Percentiles rank a stretch among this genome's conserved stretches.
Conservation (phyloP, 2,329 filamentous ascomycete genomes). For the Penicillium crustosum region DNA sequence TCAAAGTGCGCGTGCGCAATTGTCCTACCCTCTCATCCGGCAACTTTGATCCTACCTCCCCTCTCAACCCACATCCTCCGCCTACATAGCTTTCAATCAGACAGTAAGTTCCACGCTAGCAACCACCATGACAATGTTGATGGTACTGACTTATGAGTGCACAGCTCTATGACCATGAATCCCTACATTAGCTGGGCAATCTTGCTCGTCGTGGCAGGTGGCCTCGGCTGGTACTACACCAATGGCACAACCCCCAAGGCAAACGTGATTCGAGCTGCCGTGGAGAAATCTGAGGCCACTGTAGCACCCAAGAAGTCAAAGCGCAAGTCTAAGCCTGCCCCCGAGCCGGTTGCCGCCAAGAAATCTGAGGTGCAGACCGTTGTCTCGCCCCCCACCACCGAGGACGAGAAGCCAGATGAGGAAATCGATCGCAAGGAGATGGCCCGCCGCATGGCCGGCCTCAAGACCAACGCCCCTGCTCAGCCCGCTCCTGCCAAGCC, state of each 20-base stretch:
- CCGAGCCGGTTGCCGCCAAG: slow-evolving; percentile 29
- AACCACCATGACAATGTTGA: background rate
- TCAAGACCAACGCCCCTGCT: slow-evolving; percentile 54
- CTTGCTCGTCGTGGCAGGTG: slow-evolving; percentile 42
- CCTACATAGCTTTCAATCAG: slow-evolving; percentile 1
- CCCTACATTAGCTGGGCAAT: slow-evolving; percentile 48
- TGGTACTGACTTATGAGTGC: slow-evolving; percentile 12
- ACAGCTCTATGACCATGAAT: slow-evolving; percentile 40
- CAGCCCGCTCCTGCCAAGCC: slow-evolving; percentile 58
- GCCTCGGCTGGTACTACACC: slow-evolving; percentile 45
- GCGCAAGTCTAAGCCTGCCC: slow-evolving; percentile 36
- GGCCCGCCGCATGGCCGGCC: slow-evolving; percentile 68
- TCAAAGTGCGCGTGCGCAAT: slow-evolving; percentile 4
- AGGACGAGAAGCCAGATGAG: slow-evolving; percentile 51
- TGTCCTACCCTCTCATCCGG: background rate
- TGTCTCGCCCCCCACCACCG: slow-evolving; percentile 28
- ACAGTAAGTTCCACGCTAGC: slow-evolving; percentile 8
- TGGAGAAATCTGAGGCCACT: slow-evolving; percentile 38
- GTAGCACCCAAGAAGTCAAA: slow-evolving; percentile 44
- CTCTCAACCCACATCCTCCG: background rate
- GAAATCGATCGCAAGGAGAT: slow-evolving; percentile 72
- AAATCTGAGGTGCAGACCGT: slow-evolving; percentile 35
- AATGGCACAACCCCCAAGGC: slow-evolving; percentile 35
- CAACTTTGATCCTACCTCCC: background rate
- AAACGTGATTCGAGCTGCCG: slow-evolving; percentile 31